Conservation (phyloP, 2,329 filamentous ascomycete genomes). For the Fusarium napiforme region DNA sequence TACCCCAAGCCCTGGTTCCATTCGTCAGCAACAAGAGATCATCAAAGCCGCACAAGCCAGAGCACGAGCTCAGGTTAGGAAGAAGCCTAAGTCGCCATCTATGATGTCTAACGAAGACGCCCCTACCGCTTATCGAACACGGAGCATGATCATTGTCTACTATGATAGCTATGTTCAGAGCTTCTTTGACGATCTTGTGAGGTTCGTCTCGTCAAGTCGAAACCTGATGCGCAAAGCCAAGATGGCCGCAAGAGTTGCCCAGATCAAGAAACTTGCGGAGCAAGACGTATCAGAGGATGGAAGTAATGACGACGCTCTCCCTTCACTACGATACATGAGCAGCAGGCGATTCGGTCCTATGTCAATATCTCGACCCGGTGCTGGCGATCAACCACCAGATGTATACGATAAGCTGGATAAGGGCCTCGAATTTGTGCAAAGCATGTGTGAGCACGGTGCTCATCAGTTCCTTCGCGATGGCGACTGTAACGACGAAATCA, state of each 20-base stretch:
- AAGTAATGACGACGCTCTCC: constrained; percentile 54
- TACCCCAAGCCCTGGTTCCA: constrained; percentile 36
- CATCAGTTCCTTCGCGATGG: constrained; percentile 91
- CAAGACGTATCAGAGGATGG: constrained; percentile 66
- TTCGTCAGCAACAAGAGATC: constrained; percentile 57
- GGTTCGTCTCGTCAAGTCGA: constrained; percentile 80
- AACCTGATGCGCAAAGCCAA: constrained; percentile 90
- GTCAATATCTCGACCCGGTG: constrained; percentile 43
- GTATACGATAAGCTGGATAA: constrained; percentile 81
- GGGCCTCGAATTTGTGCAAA: constrained; percentile 81
- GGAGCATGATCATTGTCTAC: constrained; percentile 86
- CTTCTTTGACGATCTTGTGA: constrained; percentile 84
- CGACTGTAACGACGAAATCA: constrained; percentile 82
- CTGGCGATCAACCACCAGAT: constrained; percentile 51
- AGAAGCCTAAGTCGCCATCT: constrained; percentile 62
- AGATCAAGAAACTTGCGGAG: constrained; percentile 70
- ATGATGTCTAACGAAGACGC: constrained; percentile 62
- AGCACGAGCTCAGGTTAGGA: constrained; percentile 60
- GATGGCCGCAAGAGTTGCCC: constrained; percentile 80
- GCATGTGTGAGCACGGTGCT: constrained; percentile 84
- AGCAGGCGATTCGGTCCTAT: constrained; percentile 49
- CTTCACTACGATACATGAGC: constrained; percentile 55
- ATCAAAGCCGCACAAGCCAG: constrained; percentile 54
- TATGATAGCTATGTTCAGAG: constrained; percentile 90
- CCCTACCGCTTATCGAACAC: constrained; percentile 70